phyloP scores from a whole-genome alignment of 176 grass and related monocot genomes.

The Thalia dealbata region DNA sequence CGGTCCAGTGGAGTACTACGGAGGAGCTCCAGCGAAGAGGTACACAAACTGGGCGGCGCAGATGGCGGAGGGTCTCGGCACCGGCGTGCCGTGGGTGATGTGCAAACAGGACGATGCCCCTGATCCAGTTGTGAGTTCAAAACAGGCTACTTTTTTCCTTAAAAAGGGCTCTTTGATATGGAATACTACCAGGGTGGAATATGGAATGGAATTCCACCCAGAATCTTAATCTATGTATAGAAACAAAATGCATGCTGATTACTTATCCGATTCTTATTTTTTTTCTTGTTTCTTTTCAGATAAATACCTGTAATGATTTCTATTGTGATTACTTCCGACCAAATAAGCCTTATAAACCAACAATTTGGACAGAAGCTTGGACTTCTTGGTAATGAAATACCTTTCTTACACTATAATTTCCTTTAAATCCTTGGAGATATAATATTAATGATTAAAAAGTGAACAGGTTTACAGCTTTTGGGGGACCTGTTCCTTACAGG shows the following conservation, averaged over 20 bases:
- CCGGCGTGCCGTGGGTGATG: conserved; percentile 96
- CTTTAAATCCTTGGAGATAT: background rate
- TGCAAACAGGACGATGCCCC: conserved; percentile 95
- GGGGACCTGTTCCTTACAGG: conserved; percentile 59
- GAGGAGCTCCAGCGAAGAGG: conserved; percentile 38
- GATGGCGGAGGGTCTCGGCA: conserved; percentile 78
- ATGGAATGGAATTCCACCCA: no score
- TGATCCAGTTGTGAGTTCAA: conserved; percentile 58
- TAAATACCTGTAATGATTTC: conserved; percentile 90
- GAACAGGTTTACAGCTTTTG: conserved; percentile 79
- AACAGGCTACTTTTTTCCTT: background rate
- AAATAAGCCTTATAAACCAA: conserved; percentile 55
- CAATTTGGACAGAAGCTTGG: conserved; percentile 97
- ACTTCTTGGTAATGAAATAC: conserved; percentile 82
- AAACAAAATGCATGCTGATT: background rate
- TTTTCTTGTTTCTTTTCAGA: conserved; percentile 42
- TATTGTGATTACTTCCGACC: conserved; percentile 90
- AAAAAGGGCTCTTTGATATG: no score
- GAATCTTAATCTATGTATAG: background rate
- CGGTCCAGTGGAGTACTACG: conserved; percentile 57
- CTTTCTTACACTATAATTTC: conserved; percentile 7
- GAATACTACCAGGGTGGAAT: no score
- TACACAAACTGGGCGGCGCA: conserved; percentile 73
- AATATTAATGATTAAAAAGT: background rate
- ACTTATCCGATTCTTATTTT: background rate